A percentile compares a stretch with the other conserved stretches of the same genome.
Evolutionary conservation across 331 rosid genomes (phyloP).

Genomic region (Malus hybrid): DNA sequence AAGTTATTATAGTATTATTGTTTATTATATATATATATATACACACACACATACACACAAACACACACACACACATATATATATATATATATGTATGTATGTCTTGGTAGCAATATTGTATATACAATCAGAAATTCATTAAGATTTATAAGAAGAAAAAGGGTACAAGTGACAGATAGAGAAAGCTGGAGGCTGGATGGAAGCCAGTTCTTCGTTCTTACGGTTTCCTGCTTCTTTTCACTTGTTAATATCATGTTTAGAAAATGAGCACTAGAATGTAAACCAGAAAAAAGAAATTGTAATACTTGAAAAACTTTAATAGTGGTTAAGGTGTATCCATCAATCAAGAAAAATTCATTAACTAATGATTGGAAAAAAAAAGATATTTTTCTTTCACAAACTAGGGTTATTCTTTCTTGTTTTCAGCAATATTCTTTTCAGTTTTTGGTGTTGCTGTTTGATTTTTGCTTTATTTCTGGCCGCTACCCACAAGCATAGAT

Average conservation of each 20-base stretch:
- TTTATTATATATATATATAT: too few species aligned
- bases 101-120: not conserved
- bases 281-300: not conserved
- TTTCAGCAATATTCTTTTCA: slow-evolving; percentile 61
- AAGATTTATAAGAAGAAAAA: not conserved
- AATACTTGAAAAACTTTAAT: slow-evolving; percentile 5
- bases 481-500: slow-evolving; percentile 71
- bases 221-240: not conserved
- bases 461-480: slow-evolving; percentile 64
- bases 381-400: slow-evolving; percentile 43
- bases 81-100: not conserved
- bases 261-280: not conserved
- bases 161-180: not conserved
- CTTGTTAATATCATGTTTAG: not conserved
- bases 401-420: slow-evolving; percentile 47
- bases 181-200: not conserved
- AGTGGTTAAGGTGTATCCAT: slow-evolving; percentile 71
- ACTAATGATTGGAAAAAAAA: slow-evolving; percentile 63
- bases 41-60: too few species aligned
- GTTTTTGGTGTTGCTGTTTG: slow-evolving; percentile 32
- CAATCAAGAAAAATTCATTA: slow-evolving; percentile 70
- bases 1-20: not conserved
- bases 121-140: not conserved
- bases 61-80: too few species aligned
- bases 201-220: slow-evolving; percentile 3